Base-by-base conservation (phyloP, 257 asterid genomes). In the Lavandula angustifolia region DNA sequence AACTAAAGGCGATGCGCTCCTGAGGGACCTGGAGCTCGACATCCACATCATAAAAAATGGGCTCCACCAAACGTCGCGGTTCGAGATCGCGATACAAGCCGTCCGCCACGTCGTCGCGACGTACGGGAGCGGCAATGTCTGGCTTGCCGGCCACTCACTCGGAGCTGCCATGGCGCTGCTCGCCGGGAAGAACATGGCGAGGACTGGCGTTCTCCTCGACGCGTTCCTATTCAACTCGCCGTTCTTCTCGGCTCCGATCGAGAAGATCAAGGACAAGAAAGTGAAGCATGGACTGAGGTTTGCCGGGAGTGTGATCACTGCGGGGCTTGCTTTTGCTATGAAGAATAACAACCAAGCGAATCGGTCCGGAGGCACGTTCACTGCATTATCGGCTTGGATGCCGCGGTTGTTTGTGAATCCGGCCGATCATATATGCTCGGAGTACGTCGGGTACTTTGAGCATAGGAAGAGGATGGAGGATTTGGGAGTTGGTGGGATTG, bases 131-230 rank as follows among this genome's bases (percentile, higher is more conserved):
- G 42, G 78, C 17, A 74, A 70, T 34, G 51, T 94, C 29, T 94
- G 99, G 99, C 49, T 94, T 54, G 77, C 91, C 1, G 96, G 99
- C 0, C 99, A 90, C 65, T 94, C 99, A 35, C 87, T 94, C 0
- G 99, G 99, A 7, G 82, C 99, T 2, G 83, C 97, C 55, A 79
- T 87, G 83, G 94, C 96, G 7, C 33, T 94, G 85, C 91, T 86
- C 3, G 92, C 85, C 0, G 99, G 97, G 0, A 90, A 86, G 78
- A 80, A 62, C 48, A 87, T 82, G 91, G 96, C 87, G 1, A 85
- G 84, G 70, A 78, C 65, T 0, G 91, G 94, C 0, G 63, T 83
- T 48, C 70, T 70, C 11, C 82, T 94, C 1, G 91, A 87, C 8
- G 77, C 96, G 0, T 94, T 70, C 75, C 62, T 94, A 60, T 94